Conservation (phyloP, 2,329 filamentous ascomycete genomes). For the Neonectria magnoliae region DNA sequence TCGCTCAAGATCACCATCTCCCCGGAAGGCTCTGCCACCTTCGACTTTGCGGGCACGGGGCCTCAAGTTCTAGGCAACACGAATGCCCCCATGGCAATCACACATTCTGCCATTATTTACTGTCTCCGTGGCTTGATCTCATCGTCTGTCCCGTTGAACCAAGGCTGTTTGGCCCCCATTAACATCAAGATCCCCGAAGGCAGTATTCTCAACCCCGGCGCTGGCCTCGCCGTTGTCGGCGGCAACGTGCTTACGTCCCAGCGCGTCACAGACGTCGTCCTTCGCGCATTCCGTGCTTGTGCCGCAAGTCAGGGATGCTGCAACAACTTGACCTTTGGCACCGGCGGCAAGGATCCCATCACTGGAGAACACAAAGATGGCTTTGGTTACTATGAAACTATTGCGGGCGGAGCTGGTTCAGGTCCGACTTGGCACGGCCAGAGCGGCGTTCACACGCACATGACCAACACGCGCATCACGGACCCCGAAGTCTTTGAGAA, state of each 20-base stretch:
- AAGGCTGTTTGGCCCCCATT: slow-evolving; percentile 60
- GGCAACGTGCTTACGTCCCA: slow-evolving; percentile 49
- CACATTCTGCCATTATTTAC: slow-evolving; percentile 47
- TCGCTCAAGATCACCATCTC: slow-evolving; percentile 80
- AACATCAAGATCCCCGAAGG: slow-evolving; percentile 42
- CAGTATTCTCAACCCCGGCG: slow-evolving; percentile 48
- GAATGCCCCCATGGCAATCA: slow-evolving; percentile 43
- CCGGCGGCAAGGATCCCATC: slow-evolving; percentile 56
- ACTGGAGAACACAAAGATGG: slow-evolving; percentile 42
- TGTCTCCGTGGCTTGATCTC: slow-evolving; percentile 47
- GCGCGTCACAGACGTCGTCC: slow-evolving; percentile 70
- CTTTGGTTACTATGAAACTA: slow-evolving; percentile 51
- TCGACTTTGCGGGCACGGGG: slow-evolving; percentile 54
- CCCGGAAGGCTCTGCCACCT: slow-evolving; percentile 78
- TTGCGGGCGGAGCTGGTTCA: slow-evolving; percentile 47
- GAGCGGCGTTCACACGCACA: slow-evolving; percentile 47
- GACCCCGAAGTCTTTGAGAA: slow-evolving; percentile 50
- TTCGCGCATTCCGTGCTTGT: slow-evolving; percentile 79
- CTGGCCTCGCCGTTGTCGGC: slow-evolving; percentile 47
- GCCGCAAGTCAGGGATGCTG: slow-evolving; percentile 82
- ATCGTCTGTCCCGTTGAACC: slow-evolving; percentile 48
- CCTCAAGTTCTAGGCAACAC: slow-evolving; percentile 45
- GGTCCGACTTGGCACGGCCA: slow-evolving; percentile 43
- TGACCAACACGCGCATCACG: slow-evolving; percentile 52
- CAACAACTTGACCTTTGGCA: slow-evolving; percentile 84